A percentile compares a stretch with the other conserved stretches of the same genome.
phyloP scores from a whole-genome alignment of 2,329 filamentous ascomycete genomes.

The Keithomyces neogunnii region DNA sequence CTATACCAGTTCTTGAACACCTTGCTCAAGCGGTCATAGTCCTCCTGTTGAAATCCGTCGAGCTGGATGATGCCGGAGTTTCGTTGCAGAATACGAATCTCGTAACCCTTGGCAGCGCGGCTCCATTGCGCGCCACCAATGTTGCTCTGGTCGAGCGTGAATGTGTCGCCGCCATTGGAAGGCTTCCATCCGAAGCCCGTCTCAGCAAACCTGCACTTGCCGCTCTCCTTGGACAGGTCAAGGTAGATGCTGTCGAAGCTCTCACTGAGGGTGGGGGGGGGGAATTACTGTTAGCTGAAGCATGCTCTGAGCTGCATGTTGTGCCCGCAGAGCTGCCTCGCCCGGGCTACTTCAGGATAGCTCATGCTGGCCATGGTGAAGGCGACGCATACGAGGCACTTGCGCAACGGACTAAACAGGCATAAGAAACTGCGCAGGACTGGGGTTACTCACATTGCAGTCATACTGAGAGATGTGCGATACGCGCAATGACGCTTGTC shows the following conservation, averaged over 20 bases:
- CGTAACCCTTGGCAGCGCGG: conserved; percentile 81
- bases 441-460: conserved; percentile 26
- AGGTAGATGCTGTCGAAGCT: conserved; percentile 97
- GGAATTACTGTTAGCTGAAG: background rate
- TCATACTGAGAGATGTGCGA: conserved; percentile 20
- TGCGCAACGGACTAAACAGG: background rate
- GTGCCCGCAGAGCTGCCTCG: background rate
- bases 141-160: conserved; percentile 82
- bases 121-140: conserved; percentile 91
- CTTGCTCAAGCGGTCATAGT: conserved; percentile 83
- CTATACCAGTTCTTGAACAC: conserved; percentile 99
- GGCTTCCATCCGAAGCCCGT: conserved; percentile 95
- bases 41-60: conserved; percentile 91
- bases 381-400: background rate
- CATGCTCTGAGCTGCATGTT: background rate
- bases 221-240: conserved; percentile 84
- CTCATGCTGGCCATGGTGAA: background rate
- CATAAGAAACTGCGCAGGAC: background rate
- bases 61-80: conserved; percentile 83
- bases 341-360: background rate
- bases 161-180: conserved; percentile 76
- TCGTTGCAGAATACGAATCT: conserved; percentile 83
- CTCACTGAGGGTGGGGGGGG: conserved; percentile 45
- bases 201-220: conserved; percentile 91
- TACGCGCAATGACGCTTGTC: background rate